Evolutionary conservation across 768 basidiomycete species (phyloP).

Genomic region (Agrocybe pediades): DNA sequence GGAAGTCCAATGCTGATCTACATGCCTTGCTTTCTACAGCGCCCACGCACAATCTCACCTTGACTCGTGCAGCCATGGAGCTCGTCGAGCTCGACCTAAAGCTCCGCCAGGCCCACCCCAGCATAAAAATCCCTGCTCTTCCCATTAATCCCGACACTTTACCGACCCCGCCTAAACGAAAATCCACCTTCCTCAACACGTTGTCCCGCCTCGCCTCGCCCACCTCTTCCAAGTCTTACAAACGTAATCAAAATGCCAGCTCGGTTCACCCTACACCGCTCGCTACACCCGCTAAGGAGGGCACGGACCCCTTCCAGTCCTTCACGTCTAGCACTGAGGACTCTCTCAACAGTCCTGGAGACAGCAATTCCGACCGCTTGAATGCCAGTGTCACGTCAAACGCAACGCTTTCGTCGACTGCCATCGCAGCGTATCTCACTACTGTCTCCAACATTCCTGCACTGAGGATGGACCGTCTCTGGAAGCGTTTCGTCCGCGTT

Average conservation of each 20-base stretch:
- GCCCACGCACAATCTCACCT: slow-evolving; percentile 87
- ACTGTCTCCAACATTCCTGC: slow-evolving; percentile 67
- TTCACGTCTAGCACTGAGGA: slow-evolving; percentile 34
- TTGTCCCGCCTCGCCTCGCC: slow-evolving; percentile 83
- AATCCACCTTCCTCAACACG: slow-evolving; percentile 84
- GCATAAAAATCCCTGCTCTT: slow-evolving; percentile 56
- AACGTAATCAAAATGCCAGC: slow-evolving; percentile 26
- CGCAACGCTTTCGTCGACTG: slow-evolving; percentile 48
- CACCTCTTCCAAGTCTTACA: slow-evolving; percentile 51
- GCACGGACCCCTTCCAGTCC: slow-evolving; percentile 60
- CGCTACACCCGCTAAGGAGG: slow-evolving; percentile 55
- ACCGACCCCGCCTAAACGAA: slow-evolving; percentile 68
- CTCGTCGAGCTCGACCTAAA: slow-evolving; percentile 82
- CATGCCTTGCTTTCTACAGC: slow-evolving; percentile 47
- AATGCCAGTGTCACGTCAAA: slow-evolving; percentile 27
- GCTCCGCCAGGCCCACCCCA: slow-evolving; percentile 66
- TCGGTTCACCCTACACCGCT: slow-evolving; percentile 46
- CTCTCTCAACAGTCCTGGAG: slow-evolving; percentile 19
- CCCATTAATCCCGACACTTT: slow-evolving; percentile 60
- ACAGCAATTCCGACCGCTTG: slow-evolving; percentile 15
- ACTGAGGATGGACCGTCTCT: slow-evolving; percentile 66
- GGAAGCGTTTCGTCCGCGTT: slow-evolving; percentile 87
- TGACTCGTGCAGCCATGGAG: slow-evolving; percentile 77
- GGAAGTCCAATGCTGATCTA: slow-evolving; percentile 20
- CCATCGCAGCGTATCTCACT: slow-evolving; percentile 80